phyloP scores from a whole-genome alignment of 257 asterid species.

The Fraxinus excelsior region DNA sequence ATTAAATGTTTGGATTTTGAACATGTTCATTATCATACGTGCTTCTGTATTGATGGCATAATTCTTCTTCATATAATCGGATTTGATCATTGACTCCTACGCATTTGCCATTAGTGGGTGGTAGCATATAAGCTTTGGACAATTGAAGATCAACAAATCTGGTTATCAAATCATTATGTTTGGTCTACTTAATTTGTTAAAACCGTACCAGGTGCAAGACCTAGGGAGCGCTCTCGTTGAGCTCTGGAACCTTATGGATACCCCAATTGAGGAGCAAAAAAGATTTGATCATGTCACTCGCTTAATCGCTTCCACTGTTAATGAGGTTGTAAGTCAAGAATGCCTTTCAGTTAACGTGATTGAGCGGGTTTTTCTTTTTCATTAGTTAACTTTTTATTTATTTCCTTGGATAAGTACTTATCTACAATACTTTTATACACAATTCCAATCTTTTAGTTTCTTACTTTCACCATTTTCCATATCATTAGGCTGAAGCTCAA shows the following conservation, averaged over 20 bases:
- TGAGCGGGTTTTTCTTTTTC: constrained; percentile 52
- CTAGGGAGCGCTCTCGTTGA: constrained; percentile 54
- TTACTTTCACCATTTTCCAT: constrained; percentile 21
- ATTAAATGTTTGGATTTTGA: background rate
- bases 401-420: constrained; percentile 11
- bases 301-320: constrained; percentile 44
- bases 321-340: constrained; percentile 47
- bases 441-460: constrained; percentile 14
- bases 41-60: constrained; percentile 15
- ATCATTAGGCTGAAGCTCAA: constrained; percentile 59
- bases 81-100: constrained; percentile 4
- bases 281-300: constrained; percentile 51
- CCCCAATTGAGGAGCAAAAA: constrained; percentile 50
- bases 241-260: constrained; percentile 73
- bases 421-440: background rate
- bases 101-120: constrained; percentile 1
- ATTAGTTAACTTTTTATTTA: background rate
- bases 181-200: constrained; percentile 10
- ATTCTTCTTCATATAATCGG: constrained; percentile 10
- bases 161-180: constrained; percentile 12
- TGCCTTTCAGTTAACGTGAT: constrained; percentile 63
- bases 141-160: background rate
- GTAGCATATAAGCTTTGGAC: constrained; percentile 5
- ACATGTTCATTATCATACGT: background rate
- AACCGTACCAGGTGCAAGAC: constrained; percentile 50